Conservation (phyloP, 2,329 filamentous ascomycete species). For the Stemphylium lycopersici region DNA sequence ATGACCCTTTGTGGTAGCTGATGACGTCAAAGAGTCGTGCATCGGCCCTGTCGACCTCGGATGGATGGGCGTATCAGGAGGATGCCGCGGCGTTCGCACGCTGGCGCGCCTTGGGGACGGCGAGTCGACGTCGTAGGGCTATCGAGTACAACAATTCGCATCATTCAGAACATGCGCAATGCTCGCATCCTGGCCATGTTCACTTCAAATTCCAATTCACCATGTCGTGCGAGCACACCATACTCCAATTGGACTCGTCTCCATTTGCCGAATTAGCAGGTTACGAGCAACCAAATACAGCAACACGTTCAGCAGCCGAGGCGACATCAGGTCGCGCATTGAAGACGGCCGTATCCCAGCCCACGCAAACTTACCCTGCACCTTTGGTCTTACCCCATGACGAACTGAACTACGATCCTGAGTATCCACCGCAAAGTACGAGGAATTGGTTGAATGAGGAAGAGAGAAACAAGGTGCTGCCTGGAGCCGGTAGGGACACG, state of each 20-base stretch:
- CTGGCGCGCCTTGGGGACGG: no score
- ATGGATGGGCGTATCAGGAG: no score
- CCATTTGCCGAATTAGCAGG: conserved; percentile 44
- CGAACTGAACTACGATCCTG: conserved; percentile 61
- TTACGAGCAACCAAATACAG: conserved; percentile 37
- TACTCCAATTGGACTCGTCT: conserved; percentile 35
- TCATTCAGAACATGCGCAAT: not conserved
- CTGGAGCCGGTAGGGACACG: conserved; percentile 46
- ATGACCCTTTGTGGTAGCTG: conserved; percentile 25
- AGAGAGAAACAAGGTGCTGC: conserved; percentile 57
- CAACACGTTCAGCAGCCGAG: conserved; percentile 31
- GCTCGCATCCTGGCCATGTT: not conserved
- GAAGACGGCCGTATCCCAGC: not conserved
- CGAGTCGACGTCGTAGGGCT: no score
- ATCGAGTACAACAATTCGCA: not conserved
- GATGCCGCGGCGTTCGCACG: no score
- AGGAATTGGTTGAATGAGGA: conserved; percentile 56
- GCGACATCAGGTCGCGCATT: conserved; percentile 17
- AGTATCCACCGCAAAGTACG: conserved; percentile 59
- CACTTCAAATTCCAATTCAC: not conserved
- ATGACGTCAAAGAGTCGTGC: not conserved
- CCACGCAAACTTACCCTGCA: conserved; percentile 57
- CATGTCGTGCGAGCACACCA: conserved; percentile 10
- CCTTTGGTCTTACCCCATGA: conserved; percentile 67
- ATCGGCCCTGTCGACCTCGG: no score